Conservation (phyloP, 2,329 filamentous ascomycete species). For the Aspergillus persii region DNA sequence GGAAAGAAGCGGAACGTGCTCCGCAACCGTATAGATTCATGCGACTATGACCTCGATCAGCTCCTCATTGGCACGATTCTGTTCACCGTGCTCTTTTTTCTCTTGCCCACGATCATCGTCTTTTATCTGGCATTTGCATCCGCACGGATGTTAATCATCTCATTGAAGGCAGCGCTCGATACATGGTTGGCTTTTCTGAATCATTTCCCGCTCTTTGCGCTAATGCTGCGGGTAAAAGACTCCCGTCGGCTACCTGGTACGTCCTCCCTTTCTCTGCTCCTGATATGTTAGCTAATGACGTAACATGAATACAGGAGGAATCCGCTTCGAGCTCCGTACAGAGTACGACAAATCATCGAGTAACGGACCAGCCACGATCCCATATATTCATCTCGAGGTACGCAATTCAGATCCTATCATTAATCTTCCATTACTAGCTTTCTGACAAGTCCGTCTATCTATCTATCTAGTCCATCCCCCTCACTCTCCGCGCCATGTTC, state of each 20-base stretch:
- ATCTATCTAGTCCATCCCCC: constrained; percentile 70
- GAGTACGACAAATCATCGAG: constrained; percentile 49
- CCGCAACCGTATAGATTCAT: constrained; percentile 95
- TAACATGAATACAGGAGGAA: constrained; percentile 57
- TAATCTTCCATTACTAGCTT: background rate
- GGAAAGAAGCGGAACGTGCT: constrained; percentile 98
- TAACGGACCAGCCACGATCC: constrained; percentile 58
- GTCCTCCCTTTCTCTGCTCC: constrained; percentile 14
- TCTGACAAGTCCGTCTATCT: background rate
- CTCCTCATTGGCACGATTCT: constrained; percentile 93
- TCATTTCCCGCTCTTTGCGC: constrained; percentile 93
- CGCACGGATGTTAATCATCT: constrained; percentile 92
- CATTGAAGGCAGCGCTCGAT: constrained; percentile 85
- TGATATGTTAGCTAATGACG: background rate
- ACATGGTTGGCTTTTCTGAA: constrained; percentile 91
- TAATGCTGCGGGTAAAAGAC: constrained; percentile 96
- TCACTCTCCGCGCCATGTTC: constrained; percentile 92
- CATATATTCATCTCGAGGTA: constrained; percentile 85
- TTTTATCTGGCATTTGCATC: constrained; percentile 97
- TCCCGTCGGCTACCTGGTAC: constrained; percentile 78
- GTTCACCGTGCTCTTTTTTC: constrained; percentile 91
- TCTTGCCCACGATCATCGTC: constrained; percentile 90
- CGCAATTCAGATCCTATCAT: constrained; percentile 8
- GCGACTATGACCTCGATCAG: constrained; percentile 97
- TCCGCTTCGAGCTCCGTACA: constrained; percentile 86